Base-by-base conservation (phyloP, 805 yeast species). In the Henningerozyma blattae region DNA sequence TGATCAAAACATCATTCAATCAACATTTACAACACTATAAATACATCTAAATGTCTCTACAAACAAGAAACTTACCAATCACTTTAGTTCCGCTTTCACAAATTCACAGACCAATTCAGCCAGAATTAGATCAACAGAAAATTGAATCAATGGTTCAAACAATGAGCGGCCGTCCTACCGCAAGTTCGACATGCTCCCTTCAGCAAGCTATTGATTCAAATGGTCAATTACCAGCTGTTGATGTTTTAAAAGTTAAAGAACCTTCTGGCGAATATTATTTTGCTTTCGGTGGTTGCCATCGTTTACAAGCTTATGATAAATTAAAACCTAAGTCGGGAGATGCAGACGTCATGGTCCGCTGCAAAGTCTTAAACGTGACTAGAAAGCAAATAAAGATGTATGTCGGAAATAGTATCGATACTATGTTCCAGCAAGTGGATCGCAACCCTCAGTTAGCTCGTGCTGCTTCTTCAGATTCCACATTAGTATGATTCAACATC, bases 241-340 rank as follows among this genome's bases (percentile, higher is more conserved):
- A 84, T 54, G 85, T 84, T 0, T 57, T 84, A 41, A 65, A 67
- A 25, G 81, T 83, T 2, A 63, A 77, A 28, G 79, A 78, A 28
- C 52, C 68, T 6, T 89, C 84, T 2, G 58, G 70, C 32, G 64
- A 57, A 25, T 68, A 67, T 52, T 83, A 77, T 48, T 83, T 81
- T 56, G 93, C 87, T 1, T 84, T 84, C 57, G 95, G 94, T 5
- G 94, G 94, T 0, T 84, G 95, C 50, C 95, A 84, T 50, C 58
- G 95, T 41, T 78, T 84, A 44, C 94, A 84, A 53, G 94, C 94
- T 0, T 85, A 85, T 50, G 91, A 83, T 37, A 58, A 67, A 27
- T 35, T 51, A 14, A 65, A 62, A 27, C 61, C 64, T 2, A 68
- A 65, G 20, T 50, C 56, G 3, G 42, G 38, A 3, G 35, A 41